Evolutionary conservation across 164 flowering plant genomes (phyloP), one percentile per base, ranked within the genome.

Genomic region (Umbilicus rupestris): DNA sequence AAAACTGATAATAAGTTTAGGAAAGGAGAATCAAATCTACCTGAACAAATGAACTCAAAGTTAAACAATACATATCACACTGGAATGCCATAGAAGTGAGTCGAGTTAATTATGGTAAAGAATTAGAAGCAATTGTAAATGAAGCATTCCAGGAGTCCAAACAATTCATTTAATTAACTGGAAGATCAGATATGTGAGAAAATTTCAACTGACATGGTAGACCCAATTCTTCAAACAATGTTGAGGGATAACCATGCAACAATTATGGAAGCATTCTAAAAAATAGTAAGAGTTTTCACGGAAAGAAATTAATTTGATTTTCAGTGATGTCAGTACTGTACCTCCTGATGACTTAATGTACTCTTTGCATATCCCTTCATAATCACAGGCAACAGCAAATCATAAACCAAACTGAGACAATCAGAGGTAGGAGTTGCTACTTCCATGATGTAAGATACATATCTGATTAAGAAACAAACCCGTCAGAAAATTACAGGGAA

Each of bases 351-450:
- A 77, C 98, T 92, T 71, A 92, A 77, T 33, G 87, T 81, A 69
- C 73, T 84, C 76, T 80, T 89, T 63, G 73, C 60, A 58, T 78
- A 73, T 22, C 94, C 86, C 73, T 85, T 87, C 87, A 88, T 82
- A 30, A 87, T 37, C 12, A 90, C 93, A 73, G 98, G 97, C 66
- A 74, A 71, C 45, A 92, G 76, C 75, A 85, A 75, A 71, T 92
- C 89, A 76, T 85, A 73, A 11, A 92, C 92, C 75, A 92, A 76
- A 29, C 45, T 74, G 33, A 92, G 93, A 71, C 98, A 92, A 74
- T 92, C 97, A 10, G 87, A 88, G n/a, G 98, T 88, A 19, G 98
- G 98, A 39, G 98, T 92, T 10, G 98, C 98, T 55, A 92, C 94
- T 79, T 92, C 96, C 98, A 92, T 92, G 47, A 92, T 78, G 73